Conservation (phyloP, 768 basidiomycete genomes). For the Tubosaeta sp. region DNA sequence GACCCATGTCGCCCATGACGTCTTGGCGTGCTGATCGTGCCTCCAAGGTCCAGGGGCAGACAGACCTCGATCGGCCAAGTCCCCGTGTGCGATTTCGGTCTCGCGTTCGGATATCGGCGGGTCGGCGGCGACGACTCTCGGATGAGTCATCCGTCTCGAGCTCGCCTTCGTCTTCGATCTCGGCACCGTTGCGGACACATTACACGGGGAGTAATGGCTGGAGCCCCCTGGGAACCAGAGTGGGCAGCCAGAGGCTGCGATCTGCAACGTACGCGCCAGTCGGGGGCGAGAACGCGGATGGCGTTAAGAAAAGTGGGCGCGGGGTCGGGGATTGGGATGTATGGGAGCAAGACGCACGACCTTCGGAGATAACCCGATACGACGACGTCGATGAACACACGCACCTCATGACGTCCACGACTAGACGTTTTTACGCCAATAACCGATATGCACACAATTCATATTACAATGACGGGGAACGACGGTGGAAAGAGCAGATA, state of each 20-base stretch:
- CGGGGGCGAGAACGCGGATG: neutral
- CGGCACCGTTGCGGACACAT: slow-evolving; percentile 67
- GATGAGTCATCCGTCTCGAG: slow-evolving; percentile 45
- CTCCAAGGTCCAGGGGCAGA: slow-evolving; percentile 5
- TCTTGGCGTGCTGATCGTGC: neutral
- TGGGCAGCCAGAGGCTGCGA: slow-evolving; percentile 32
- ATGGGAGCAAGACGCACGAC: slow-evolving; percentile 4
- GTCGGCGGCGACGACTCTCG: slow-evolving; percentile 38
- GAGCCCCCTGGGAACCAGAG: slow-evolving; percentile 59
- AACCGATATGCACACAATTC: slow-evolving; percentile 19
- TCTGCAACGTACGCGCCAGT: neutral
- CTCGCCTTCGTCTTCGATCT: slow-evolving; percentile 78
- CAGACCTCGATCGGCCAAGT: slow-evolving; percentile 8
- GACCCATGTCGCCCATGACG: neutral
- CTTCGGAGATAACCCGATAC: slow-evolving; percentile 7
- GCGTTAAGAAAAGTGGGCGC: neutral
- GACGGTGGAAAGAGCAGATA: slow-evolving; percentile 37
- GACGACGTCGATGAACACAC: slow-evolving; percentile 35
- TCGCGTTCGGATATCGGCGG: slow-evolving; percentile 74
- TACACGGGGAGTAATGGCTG: slow-evolving; percentile 50
- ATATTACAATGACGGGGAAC: slow-evolving; percentile 21
- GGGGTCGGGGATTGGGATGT: neutral
- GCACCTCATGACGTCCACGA: slow-evolving; percentile 33
- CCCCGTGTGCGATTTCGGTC: slow-evolving; percentile 62
- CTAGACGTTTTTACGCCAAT: slow-evolving; percentile 15